Base-by-base conservation (phyloP, 495 filamentous ascomycete species). In the Aspergillus ellipticus region DNA sequence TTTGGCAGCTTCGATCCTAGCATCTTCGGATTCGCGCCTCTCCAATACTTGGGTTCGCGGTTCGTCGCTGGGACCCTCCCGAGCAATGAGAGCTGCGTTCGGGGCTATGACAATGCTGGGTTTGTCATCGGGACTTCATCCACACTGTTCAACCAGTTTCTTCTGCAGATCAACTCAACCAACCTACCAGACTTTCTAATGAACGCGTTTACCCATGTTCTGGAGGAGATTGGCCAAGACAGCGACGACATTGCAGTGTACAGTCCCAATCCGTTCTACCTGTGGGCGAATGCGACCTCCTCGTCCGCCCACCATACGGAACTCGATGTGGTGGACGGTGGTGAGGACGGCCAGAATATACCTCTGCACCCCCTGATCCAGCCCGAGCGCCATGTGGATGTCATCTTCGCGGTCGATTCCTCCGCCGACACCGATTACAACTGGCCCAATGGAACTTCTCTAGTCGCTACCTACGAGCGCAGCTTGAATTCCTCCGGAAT, bases 121-220 rank as follows among this genome's bases (percentile, higher is more conserved):
- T 97, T 80, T 67, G 72, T 96, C 29, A 92, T 96, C 82, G 94
- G 93, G 29, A 96, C 92, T 0, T 92, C 88, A n/a, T 90, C 86
- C 17, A 87, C 87, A 9, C 80, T 97, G 29, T 97, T 97, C 84
- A 97, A 97, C 73, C 69, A 79, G 51, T 79, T 87, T 68, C 62
- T 94, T 2, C 77, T 92, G 0, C 65, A 83, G 35, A 75, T 90
- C 42, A 71, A 79, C 55, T 63, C 64, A 13, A 78, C 78, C 9
- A 63, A 67, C 21, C 66, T 92, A 3, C 85, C 86, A 0, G 54
- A 73, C 33, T 64, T 85, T 29, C 66, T 80, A 17, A 70, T 77
- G 57, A 57, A 75, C 13, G 79, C 86, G 17, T 55, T 91, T 56
- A 61, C 50, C 6, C 61, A 70, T n/a, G 59, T 94, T 46, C 74